Conservation (phyloP, 495 filamentous ascomycete genomes). For the Hypoxylon rickii region DNA sequence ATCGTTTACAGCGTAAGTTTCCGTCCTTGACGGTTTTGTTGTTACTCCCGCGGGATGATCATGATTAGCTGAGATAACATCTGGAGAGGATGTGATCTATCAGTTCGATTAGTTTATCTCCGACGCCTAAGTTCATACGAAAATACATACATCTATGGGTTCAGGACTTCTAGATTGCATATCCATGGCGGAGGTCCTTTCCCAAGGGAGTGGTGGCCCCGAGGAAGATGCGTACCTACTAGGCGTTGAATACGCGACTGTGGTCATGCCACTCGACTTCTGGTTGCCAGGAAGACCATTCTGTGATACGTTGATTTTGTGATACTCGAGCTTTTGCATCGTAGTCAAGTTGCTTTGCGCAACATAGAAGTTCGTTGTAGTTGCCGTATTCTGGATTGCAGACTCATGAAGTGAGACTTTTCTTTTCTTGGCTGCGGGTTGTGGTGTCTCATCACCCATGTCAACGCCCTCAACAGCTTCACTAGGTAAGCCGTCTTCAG, state of each 20-base stretch:
- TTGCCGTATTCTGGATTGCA: constrained; percentile 5
- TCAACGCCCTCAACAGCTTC: constrained; percentile 1
- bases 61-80: constrained; percentile 24
- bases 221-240: constrained; percentile 34
- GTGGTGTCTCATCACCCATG: constrained; percentile 8
- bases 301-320: constrained; percentile 25
- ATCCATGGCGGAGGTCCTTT: constrained; percentile 14
- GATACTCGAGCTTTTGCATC: constrained; percentile 40
- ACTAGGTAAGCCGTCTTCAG: constrained; percentile 1
- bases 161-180: constrained; percentile 11
- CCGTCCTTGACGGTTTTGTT: neutral
- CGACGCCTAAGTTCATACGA: neutral
- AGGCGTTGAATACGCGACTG: constrained; percentile 37
- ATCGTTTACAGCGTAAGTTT: neutral
- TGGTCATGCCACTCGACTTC: constrained; percentile 36
- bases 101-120: constrained; percentile 5
- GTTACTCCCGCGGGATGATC: neutral
- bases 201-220: constrained; percentile 34
- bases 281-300: constrained; percentile 21
- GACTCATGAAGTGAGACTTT: constrained; percentile 20
- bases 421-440: constrained; percentile 10
- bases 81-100: constrained; percentile 37
- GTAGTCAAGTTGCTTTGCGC: constrained; percentile 38
- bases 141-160: constrained; percentile 25
- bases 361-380: constrained; percentile 32